phyloP scores from a whole-genome alignment of 345 rosid genomes.

The Eucalyptus microcorys region DNA sequence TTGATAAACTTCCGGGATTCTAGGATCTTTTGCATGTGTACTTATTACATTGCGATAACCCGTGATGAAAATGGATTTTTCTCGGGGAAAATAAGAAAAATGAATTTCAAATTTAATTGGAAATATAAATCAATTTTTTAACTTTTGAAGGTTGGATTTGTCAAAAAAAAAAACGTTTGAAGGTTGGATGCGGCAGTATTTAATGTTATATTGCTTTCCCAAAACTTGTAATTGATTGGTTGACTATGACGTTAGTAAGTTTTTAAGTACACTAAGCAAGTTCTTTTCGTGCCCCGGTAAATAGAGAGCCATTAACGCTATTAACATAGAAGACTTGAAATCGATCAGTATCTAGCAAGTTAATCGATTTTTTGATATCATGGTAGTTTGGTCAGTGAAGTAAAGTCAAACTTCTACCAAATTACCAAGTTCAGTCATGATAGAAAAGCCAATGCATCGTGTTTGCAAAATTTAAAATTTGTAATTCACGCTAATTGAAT shows the following conservation, averaged over 20 bases:
- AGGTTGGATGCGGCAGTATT: background rate
- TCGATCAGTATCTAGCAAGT: background rate
- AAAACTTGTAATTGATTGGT: background rate
- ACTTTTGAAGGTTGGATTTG: background rate
- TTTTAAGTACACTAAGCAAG: background rate
- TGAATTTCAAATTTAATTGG: background rate
- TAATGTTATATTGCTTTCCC: background rate
- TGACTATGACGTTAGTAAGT: background rate
- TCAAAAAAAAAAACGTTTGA: too few relatives aligned
- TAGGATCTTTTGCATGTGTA: background rate
- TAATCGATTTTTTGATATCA: background rate
- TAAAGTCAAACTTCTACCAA: background rate
- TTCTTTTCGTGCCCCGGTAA: background rate
- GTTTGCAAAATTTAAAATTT: background rate
- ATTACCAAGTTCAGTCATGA: background rate
- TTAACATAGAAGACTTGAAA: background rate
- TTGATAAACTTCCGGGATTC: background rate
- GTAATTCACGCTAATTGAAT: background rate
- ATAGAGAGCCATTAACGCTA: background rate
- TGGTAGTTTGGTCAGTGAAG: background rate
- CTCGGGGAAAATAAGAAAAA: background rate
- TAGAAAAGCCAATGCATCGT: background rate
- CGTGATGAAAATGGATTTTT: background rate
- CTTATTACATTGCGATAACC: background rate
- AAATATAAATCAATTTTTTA: background rate